These are phyloP conservation scores for Vigna trinervia DNA, from an alignment of 306 rosid species.

Conservation along the genomic window DNA sequence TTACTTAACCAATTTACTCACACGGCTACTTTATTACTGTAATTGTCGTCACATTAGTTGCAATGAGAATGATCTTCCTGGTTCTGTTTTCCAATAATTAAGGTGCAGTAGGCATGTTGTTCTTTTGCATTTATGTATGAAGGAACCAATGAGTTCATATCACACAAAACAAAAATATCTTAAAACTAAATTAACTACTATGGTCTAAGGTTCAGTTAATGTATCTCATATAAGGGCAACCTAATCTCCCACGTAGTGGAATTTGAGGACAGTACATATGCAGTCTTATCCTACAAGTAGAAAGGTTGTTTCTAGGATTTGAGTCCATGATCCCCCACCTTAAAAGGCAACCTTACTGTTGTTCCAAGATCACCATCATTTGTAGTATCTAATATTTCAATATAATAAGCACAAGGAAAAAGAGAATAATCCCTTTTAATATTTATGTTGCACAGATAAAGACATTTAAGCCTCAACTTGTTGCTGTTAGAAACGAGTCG, in stretches of 20 bases:
- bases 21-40: background rate
- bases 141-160: background rate
- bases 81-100: slow-evolving; percentile 3
- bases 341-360: slow-evolving; percentile 7
- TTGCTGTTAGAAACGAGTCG: slow-evolving; percentile 89
- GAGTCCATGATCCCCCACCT: background rate
- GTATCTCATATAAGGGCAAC: background rate
- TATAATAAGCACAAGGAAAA: background rate
- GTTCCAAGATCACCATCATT: background rate
- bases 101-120: background rate
- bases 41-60: slow-evolving; percentile 2
- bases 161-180: background rate
- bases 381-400: background rate
- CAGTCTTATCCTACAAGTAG: background rate
- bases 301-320: background rate
- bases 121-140: slow-evolving; percentile 14
- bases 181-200: background rate
- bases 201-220: slow-evolving; percentile 33
- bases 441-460: slow-evolving; percentile 65
- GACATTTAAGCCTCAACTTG: slow-evolving; percentile 89
- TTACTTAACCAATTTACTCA: slow-evolving; percentile 27
- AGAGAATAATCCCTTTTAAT: slow-evolving; percentile 26
- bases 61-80: background rate
- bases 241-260: background rate
- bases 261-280: background rate